Evolutionary conservation across 345 rosid species (phyloP).

Genomic region (Camelina neglecta): DNA sequence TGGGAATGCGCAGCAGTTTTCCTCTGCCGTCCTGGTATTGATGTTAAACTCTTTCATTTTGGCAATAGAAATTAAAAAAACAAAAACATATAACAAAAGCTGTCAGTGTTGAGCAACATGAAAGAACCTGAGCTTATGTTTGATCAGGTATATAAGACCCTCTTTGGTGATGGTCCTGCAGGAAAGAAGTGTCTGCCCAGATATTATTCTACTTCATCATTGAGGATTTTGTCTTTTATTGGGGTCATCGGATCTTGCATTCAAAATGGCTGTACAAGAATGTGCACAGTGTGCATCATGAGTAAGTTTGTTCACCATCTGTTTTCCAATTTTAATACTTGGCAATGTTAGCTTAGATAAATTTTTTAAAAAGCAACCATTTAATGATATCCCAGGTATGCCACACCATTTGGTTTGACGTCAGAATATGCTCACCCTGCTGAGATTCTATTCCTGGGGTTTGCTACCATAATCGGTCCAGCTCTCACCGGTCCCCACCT

Average conservation of each 20-base stretch:
- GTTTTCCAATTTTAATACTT: background rate
- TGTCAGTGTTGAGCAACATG: constrained; percentile 46
- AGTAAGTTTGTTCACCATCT: constrained; percentile 62
- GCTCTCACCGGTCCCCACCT: constrained; percentile 97
- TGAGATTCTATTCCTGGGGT: constrained; percentile 96
- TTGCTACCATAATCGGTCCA: constrained; percentile 95
- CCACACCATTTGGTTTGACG: constrained; percentile 97
- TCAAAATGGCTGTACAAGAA: constrained; percentile 97
- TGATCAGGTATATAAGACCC: constrained; percentile 40
- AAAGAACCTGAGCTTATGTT: constrained; percentile 42
- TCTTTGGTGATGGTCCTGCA: constrained; percentile 54
- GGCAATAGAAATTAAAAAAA: background rate
- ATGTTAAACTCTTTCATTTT: constrained; percentile 36
- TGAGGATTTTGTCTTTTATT: constrained; percentile 96
- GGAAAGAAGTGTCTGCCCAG: constrained; percentile 80
- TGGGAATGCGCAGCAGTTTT: constrained; percentile 93
- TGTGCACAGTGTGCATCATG: constrained; percentile 98
- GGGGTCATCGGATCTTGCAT: constrained; percentile 96
- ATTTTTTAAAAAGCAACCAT: background rate
- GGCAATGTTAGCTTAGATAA: background rate
- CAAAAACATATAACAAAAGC: background rate
- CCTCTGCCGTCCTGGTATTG: constrained; percentile 99
- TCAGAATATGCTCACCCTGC: constrained; percentile 99
- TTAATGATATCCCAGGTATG: constrained; percentile 62
- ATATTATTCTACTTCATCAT: constrained; percentile 90